A percentile compares a stretch with the other conserved stretches of the same genome.
Conservation (phyloP, 1,139 yeast genomes). For the Pichia sp. region DNA sequence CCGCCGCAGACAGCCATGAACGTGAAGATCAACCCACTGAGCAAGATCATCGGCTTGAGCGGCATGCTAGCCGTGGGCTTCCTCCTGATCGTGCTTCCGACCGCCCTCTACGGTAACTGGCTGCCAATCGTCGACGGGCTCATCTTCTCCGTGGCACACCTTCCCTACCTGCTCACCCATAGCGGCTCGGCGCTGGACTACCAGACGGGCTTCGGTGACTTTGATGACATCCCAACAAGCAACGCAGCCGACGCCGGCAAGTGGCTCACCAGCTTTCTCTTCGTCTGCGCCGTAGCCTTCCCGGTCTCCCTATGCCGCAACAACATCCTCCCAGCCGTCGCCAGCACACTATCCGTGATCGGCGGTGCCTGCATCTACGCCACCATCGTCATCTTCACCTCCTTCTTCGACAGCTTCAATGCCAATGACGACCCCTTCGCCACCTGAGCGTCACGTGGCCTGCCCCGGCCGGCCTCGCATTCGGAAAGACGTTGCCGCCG, state of each 20-base stretch:
- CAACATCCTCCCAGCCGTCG: slow-evolving; percentile 52
- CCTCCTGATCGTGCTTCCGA: slow-evolving; percentile 71
- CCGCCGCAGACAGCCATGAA: not conserved
- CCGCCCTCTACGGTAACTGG: slow-evolving; percentile 75
- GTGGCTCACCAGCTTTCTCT: slow-evolving; percentile 62
- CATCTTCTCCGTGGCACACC: slow-evolving; percentile 53
- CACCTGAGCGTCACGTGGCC: slow-evolving; percentile 5
- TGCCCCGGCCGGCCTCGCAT: too few species aligned
- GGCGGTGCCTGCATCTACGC: slow-evolving; percentile 74
- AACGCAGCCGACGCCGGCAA: slow-evolving; percentile 54
- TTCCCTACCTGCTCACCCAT: slow-evolving; percentile 53
- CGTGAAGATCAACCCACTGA: slow-evolving; percentile 50
- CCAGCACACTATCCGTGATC: slow-evolving; percentile 56
- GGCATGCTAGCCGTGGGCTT: slow-evolving; percentile 75
- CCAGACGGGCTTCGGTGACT: slow-evolving; percentile 24
- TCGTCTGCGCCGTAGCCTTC: slow-evolving; percentile 60
- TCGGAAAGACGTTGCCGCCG: not conserved
- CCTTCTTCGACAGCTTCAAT: slow-evolving; percentile 56
- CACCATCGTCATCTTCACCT: slow-evolving; percentile 68
- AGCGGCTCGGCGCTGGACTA: slow-evolving; percentile 20
- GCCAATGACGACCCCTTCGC: slow-evolving; percentile 42
- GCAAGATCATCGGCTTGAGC: slow-evolving; percentile 70
- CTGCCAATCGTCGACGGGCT: slow-evolving; percentile 54
- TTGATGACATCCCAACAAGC: slow-evolving; percentile 20
- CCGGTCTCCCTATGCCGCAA: slow-evolving; percentile 68